Evolutionary conservation across 345 rosid species (phyloP).

Genomic region (Orychophragmus violaceus): DNA sequence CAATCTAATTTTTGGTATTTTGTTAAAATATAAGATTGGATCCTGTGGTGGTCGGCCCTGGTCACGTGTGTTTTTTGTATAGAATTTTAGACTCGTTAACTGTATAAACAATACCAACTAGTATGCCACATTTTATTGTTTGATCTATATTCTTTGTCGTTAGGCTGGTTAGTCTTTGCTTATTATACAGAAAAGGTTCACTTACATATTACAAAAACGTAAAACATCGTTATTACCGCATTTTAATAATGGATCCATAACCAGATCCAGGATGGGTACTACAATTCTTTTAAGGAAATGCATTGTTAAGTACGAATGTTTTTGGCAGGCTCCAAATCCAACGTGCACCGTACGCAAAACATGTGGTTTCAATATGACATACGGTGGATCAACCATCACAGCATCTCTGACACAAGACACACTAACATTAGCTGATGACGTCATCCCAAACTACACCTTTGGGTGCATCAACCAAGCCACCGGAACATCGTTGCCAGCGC

Average conservation of each 20-base stretch:
- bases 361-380: slow-evolving; percentile 76
- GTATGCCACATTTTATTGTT: slow-evolving; percentile 12
- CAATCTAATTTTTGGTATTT: too few species aligned
- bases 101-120: slow-evolving; percentile 1
- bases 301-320: not conserved
- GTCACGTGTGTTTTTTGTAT: too few species aligned
- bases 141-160: slow-evolving; percentile 14
- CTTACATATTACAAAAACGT: not conserved
- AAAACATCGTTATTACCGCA: not conserved
- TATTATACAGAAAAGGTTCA: not conserved
- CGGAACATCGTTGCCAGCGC: slow-evolving; percentile 73
- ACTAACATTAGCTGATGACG: slow-evolving; percentile 51
- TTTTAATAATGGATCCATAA: not conserved
- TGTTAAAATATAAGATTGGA: too few species aligned
- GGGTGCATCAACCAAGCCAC: slow-evolving; percentile 69
- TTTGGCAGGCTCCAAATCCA: slow-evolving; percentile 55
- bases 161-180: slow-evolving; percentile 1
- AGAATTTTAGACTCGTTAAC: not conserved
- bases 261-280: slow-evolving; percentile 19
- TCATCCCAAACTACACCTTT: slow-evolving; percentile 63
- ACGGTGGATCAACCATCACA: slow-evolving; percentile 64
- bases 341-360: slow-evolving; percentile 49
- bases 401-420: slow-evolving; percentile 70
- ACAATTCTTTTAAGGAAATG: not conserved
- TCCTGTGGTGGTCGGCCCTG: too few species aligned